Evolutionary conservation across 805 yeast genomes (phyloP).

Genomic region (Phaffomyces antillensis): DNA sequence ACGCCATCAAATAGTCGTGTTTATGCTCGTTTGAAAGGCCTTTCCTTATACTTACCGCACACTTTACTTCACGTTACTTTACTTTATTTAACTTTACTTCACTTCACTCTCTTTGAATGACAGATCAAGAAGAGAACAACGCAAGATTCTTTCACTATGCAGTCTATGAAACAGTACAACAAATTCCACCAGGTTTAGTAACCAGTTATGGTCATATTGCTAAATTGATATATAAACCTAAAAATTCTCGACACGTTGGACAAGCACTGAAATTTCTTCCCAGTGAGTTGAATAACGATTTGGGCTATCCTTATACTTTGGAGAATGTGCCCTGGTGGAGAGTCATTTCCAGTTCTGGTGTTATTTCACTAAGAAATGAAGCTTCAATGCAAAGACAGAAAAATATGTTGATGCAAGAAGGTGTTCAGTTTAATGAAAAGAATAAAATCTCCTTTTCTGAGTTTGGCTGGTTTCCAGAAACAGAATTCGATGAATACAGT

Average conservation of each 20-base stretch:
- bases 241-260: slow-evolving; percentile 70
- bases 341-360: slow-evolving; percentile 57
- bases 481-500: slow-evolving; percentile 21
- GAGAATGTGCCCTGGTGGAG: slow-evolving; percentile 74
- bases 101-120: not conserved
- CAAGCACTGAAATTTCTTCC: slow-evolving; percentile 53
- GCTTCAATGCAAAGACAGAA: slow-evolving; percentile 42
- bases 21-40: slow-evolving; percentile 5
- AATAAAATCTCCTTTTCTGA: slow-evolving; percentile 33
- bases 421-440: slow-evolving; percentile 29
- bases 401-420: slow-evolving; percentile 38
- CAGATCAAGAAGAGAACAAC: slow-evolving; percentile 29
- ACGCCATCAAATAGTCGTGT: not conserved
- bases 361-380: slow-evolving; percentile 44
- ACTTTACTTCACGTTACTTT: no score
- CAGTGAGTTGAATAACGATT: not conserved
- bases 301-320: slow-evolving; percentile 16
- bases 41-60: not conserved
- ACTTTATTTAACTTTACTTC: no score
- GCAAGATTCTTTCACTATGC: slow-evolving; percentile 51
- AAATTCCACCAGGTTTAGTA: slow-evolving; percentile 56
- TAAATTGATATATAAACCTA: slow-evolving; percentile 50
- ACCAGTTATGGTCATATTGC: slow-evolving; percentile 79
- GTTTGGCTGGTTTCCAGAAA: slow-evolving; percentile 66
- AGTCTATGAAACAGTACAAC: slow-evolving; percentile 46